Evolutionary conservation across 805 yeast genomes (phyloP).

Genomic region (Blastobotrys attinorum): DNA sequence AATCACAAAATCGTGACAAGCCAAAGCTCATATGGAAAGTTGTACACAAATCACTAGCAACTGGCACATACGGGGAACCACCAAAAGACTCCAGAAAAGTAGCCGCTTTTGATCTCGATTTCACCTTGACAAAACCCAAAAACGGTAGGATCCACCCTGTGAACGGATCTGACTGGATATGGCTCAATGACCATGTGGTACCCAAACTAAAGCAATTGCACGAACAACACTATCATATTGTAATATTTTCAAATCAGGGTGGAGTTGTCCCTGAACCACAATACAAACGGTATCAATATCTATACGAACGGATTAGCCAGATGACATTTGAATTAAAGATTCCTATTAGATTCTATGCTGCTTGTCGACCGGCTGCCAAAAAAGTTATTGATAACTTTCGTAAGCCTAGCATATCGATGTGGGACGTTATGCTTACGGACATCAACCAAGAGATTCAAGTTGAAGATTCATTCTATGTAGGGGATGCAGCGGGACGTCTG

Average conservation of each 20-base stretch:
- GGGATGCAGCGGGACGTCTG: conserved; percentile 91
- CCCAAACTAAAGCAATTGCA: neutral
- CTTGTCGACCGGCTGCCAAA: conserved; percentile 47
- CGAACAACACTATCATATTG: conserved; percentile 35
- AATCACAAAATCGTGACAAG: too few species aligned
- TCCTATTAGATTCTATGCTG: conserved; percentile 48
- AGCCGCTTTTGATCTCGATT: conserved; percentile 82
- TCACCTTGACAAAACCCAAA: conserved; percentile 62
- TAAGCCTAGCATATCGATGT: conserved; percentile 79
- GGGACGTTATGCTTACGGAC: conserved; percentile 43
- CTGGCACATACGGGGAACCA: conserved; percentile 2
- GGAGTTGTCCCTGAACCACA: conserved; percentile 39
- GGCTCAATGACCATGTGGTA: conserved; percentile 31
- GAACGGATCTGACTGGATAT: conserved; percentile 67
- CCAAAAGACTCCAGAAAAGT: conserved; percentile 19
- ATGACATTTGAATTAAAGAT: conserved; percentile 24
- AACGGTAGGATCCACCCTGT: conserved; percentile 53
- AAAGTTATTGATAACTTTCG: conserved; percentile 28
- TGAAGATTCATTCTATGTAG: conserved; percentile 58
- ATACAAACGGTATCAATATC: conserved; percentile 30
- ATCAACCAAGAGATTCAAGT: conserved; percentile 33
- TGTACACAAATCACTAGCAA: conserved; percentile 2
- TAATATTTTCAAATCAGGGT: conserved; percentile 84
- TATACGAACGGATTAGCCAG: conserved; percentile 25
- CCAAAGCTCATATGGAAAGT: too few species aligned